Base-by-base conservation (phyloP, 2,329 filamentous ascomycete genomes). In the Ophiostoma perfectum region DNA sequence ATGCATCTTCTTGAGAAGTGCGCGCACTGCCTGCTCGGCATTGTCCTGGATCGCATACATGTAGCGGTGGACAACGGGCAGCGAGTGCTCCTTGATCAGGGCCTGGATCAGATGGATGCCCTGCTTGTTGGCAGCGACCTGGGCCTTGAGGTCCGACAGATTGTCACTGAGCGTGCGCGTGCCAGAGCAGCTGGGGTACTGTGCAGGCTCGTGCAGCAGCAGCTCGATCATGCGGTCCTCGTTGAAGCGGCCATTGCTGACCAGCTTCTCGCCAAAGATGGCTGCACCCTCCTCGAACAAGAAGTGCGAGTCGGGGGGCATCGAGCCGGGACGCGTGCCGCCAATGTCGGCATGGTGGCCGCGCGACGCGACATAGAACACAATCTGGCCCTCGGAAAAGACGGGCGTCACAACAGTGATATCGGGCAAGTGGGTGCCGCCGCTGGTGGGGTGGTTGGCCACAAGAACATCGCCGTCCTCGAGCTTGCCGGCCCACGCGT, bases 281-380 rank as follows among this genome's bases (percentile, higher is more conserved):
- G 84, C 81, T 0, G 86, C 86, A 1, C 88, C 88, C 76, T 90
- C 88, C 73, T 90, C 84, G 75, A 80, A 88, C 3, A 89, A 80
- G 70, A 86, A 83, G 14, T 85, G 84, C 0, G 88, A 91, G 70
- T 90, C 85, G 1, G 91, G 88, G 1, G 91, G 91, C 92, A 95
- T 94, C 0, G 88, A 91, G 0, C 91, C 91, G 0, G 91, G 90
- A 0, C 92, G 81, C 58, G 93, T 92, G 8, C 92, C 92, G 7
- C 92, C 92, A 70, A 95, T 93, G 74, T 95, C 91, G 8, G 91
- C 90, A 73, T 94, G 91, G 75, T 95, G 91, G 0, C 90, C 91
- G 47, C 91, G 84, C 2, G 89, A 92, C 0, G 91, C 91, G 1
- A 92, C 90, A 70, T 92, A 94, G 78, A 94, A 94, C 66, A 93